Base-by-base conservation (phyloP, 176 grass and related monocot genomes). In the Saccharum officinarum region DNA sequence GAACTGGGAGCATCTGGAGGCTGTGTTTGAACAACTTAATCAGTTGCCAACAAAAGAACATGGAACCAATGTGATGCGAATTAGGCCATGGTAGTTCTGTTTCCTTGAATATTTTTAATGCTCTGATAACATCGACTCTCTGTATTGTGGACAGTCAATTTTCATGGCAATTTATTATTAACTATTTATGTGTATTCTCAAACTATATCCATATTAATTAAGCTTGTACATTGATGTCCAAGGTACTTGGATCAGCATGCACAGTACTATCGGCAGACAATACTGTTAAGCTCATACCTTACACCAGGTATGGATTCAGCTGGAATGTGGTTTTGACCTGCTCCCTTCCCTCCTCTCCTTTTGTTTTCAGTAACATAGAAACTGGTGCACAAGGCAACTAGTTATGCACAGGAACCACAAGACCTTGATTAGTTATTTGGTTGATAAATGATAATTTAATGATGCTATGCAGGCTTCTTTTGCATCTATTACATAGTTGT, bases 11-110 rank as follows among this genome's bases (percentile, higher is more conserved):
- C 93, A 95, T 92, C 83, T 98, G 41, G 89, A 95, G 83, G 78
- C 96, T 67, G 87, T 92, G 30, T 86, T 95, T 85, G 91, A 98
- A 80, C 91, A 98, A 75, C 83, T 98, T 76, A 95, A 98, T 80
- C 77, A 67, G n/a, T 87, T 86, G 47, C 96, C 96, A 60, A 89
- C 89, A 20, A 94, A 94, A 80, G 89, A 95, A 83, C 96, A 95
- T 90, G 96, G 92, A 67, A 92, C 93, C 74, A 91, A 95, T 84
- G 85, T 98, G 84, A 98, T 98, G 96, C 89, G 96, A 57, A 91
- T 98, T 76, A 95, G 96, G 66, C 93, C 87, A 79, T 98, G 96
- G 96, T 97, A 89, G 16, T 87, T 85, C 34, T 38, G 13, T 71
- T 84, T 79, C 70, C n/a, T 45, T 63, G n/a, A 61, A 60, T 92